Evolutionary conservation across 192 early-diverging fungal genomes (phyloP).

Genomic region (Coemansia furcata): DNA sequence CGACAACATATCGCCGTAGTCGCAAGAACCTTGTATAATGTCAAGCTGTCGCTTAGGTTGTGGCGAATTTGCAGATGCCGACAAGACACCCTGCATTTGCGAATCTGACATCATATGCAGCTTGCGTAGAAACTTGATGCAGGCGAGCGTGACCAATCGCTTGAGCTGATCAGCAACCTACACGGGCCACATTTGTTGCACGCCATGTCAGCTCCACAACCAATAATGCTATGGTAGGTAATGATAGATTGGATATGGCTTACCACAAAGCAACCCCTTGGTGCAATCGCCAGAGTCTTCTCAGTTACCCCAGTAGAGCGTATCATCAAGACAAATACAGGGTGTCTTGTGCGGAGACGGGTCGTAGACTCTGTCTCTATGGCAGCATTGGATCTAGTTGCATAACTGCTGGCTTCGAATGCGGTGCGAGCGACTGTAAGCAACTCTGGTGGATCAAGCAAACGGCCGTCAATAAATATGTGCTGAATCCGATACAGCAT

Average conservation of each 20-base stretch:
- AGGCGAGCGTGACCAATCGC: conserved; percentile 25
- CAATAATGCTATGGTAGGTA: not conserved
- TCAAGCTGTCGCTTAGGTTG: not conserved
- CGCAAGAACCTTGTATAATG: not conserved
- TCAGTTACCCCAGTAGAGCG: not conserved
- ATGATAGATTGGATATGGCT: not conserved
- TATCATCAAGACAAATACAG: conserved; percentile 36
- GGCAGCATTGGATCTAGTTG: not conserved
- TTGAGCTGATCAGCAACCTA: conserved; percentile 15
- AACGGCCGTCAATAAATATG: conserved; percentile 18
- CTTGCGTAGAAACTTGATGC: conserved; percentile 45
- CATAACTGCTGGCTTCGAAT: conserved; percentile 17
- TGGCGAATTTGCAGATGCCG: not conserved
- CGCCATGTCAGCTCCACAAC: not conserved
- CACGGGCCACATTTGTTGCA: not conserved
- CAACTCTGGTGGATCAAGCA: conserved; percentile 16
- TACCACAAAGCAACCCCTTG: conserved; percentile 2
- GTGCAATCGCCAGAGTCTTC: not conserved
- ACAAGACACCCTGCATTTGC: conserved; percentile 19
- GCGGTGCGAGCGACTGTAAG: conserved; percentile 11
- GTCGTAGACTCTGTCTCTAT: not conserved
- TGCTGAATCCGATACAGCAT: conserved; percentile 28
- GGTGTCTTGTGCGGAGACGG: conserved; percentile 8
- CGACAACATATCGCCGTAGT: not conserved
- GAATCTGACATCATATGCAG: conserved; percentile 24